Percentiles rank a stretch among this genome's conserved stretches.
These are phyloP conservation scores for Escallonia rubra DNA, from an alignment of 129 eudicot species.

Conservation along the genomic window DNA sequence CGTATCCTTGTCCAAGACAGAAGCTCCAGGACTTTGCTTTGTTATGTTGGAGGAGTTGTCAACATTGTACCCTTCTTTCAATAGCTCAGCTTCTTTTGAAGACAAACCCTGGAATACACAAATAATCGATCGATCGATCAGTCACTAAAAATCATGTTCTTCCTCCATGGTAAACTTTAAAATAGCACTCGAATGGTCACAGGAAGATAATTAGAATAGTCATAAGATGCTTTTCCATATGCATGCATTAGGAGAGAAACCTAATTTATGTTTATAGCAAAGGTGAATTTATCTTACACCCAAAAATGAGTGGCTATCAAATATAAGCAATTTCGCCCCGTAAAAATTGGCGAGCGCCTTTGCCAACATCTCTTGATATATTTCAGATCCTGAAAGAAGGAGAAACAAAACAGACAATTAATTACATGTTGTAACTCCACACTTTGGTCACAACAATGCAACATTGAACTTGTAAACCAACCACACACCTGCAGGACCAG, in stretches of 20 bases:
- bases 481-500: conserved; percentile 83
- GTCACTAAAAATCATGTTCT: not conserved
- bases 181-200: not conserved
- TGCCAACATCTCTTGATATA: conserved; percentile 87
- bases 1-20: conserved; percentile 27
- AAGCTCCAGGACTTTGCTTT: conserved; percentile 36
- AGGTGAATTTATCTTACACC: conserved; percentile 52
- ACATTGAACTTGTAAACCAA: not conserved
- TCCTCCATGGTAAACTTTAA: not conserved
- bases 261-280: not conserved
- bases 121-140: conserved; percentile 5
- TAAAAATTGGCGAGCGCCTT: conserved; percentile 81
- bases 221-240: not conserved
- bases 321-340: conserved; percentile 84
- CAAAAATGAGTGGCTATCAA: conserved; percentile 61
- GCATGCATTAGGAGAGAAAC: not conserved
- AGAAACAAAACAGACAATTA: not conserved
- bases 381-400: conserved; percentile 69
- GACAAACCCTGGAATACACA: conserved; percentile 51
- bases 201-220: not conserved
- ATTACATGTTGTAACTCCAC: not conserved
- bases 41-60: conserved; percentile 26
- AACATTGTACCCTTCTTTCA: conserved; percentile 43
- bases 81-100: conserved; percentile 57
- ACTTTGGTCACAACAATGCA: not conserved